Evolutionary conservation across 164 flowering plant species (phyloP), one percentile per base, ranked within the genome.

Genomic region (Platanus orientalis): DNA sequence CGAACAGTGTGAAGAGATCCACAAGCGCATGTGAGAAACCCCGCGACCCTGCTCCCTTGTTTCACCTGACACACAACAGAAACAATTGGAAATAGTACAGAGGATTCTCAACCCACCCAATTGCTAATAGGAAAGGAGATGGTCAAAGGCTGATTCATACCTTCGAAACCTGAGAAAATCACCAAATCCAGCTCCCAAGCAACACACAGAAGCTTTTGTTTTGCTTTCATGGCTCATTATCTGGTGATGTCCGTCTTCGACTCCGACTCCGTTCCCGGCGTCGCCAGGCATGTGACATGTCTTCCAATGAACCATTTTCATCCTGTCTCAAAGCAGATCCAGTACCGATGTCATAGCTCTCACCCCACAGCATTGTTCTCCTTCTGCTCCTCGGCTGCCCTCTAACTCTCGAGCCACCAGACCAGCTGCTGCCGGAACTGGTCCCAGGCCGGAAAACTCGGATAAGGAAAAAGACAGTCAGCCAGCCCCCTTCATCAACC

Each of bases 311-410:
- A 19, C 73, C 86, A 50, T 73, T 75, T 1, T 71, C 84, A 34
- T 74, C 86, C 14, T 78, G 88, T 64, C 75, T 72, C 10, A 84
- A 40, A 58, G 76, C 60, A 54, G 86, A 62, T 0, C 69, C 81
- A 40, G 59, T 56, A 48, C 79, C 87, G 19, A 70, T 73, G 27
- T 90, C 92, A 65, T 66, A 65, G 68, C 68, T 81, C 78, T 85
- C 93, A 1, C 93, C 93, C 96, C 90, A 87, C 4, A 78, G 79
- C 1, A 71, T 39, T 2, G 86, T 57, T 63, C 88, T 75, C 69
- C 86, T 75, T 47, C 88, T 78, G 7, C 74, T 61, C 60, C 84
- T 76, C 21, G 74, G 51, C 40, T 76, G 83, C 5, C 80, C 84
- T 67, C 88, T 78, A 21, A 79, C 68, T 68, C 93, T 78, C n/a